Evolutionary conservation across 2,329 filamentous ascomycete genomes (phyloP).

Genomic region (Clarireedia paspali): DNA sequence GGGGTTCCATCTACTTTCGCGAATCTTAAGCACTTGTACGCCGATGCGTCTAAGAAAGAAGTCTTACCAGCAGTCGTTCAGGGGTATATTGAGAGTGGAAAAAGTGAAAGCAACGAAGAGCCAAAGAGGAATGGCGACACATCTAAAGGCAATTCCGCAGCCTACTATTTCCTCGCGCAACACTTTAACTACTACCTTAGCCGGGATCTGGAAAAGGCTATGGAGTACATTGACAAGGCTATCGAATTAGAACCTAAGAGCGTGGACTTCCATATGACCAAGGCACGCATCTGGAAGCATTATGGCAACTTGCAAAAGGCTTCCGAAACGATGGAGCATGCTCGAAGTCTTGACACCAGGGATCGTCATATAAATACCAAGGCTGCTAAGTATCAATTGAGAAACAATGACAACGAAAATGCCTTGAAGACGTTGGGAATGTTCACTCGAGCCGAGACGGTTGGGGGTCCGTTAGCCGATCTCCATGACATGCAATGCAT

Average conservation of each 20-base stretch:
- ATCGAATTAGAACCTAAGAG: slow-evolving; percentile 72
- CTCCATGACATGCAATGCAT: slow-evolving; percentile 97
- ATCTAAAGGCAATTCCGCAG: slow-evolving; percentile 65
- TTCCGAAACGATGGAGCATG: slow-evolving; percentile 79
- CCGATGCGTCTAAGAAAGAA: slow-evolving; percentile 68
- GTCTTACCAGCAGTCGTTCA: slow-evolving; percentile 68
- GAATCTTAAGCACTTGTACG: slow-evolving; percentile 91
- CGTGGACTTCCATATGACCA: slow-evolving; percentile 91
- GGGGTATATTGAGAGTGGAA: slow-evolving; percentile 61
- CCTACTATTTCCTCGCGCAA: slow-evolving; percentile 88
- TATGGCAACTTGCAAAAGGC: slow-evolving; percentile 72
- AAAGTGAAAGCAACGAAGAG: slow-evolving; percentile 37
- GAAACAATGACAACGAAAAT: slow-evolving; percentile 83
- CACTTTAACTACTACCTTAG: slow-evolving; percentile 93
- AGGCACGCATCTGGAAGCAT: slow-evolving; percentile 92
- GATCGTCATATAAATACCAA: slow-evolving; percentile 99
- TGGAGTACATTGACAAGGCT: slow-evolving; percentile 74
- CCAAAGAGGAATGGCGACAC: slow-evolving; percentile 37
- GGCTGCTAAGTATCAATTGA: slow-evolving; percentile 90
- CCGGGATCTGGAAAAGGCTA: slow-evolving; percentile 74
- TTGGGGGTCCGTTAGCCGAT: slow-evolving; percentile 81
- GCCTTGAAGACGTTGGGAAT: slow-evolving; percentile 84
- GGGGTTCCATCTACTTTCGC: slow-evolving; percentile 94
- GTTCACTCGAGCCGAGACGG: slow-evolving; percentile 86
- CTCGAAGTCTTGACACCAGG: slow-evolving; percentile 75